These are phyloP conservation scores for Huntiella omanensis DNA, from an alignment of 2,329 filamentous ascomycete species.

Conservation along the genomic window DNA sequence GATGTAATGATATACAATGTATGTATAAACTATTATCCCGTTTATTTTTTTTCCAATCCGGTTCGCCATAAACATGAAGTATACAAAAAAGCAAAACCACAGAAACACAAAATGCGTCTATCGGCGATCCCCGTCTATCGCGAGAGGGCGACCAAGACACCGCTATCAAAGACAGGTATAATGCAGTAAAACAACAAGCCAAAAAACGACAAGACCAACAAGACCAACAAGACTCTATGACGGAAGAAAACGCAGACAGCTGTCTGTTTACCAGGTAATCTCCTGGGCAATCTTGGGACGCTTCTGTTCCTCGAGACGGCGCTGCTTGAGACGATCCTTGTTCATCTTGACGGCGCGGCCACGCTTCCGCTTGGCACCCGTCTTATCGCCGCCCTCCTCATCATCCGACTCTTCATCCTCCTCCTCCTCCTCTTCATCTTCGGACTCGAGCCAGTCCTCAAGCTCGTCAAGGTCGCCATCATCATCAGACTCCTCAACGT, in stretches of 20 bases:
- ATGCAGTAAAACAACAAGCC: conserved; percentile 1
- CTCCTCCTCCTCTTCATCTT: conserved; percentile 37
- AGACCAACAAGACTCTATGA: conserved; percentile 2
- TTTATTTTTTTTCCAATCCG: conserved; percentile 7
- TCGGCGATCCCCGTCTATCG: conserved; percentile 1
- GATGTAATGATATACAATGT: neutral
- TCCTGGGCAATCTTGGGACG: conserved; percentile 23
- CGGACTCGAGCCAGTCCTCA: conserved; percentile 45
- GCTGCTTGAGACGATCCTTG: conserved; percentile 21
- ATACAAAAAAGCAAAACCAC: conserved; percentile 6
- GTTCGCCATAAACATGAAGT: conserved; percentile 10
- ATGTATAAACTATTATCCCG: conserved; percentile 1
- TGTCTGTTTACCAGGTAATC: conserved; percentile 21
- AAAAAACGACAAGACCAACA: conserved; percentile 2
- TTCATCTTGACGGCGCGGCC: conserved; percentile 28
- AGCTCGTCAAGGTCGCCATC: conserved; percentile 75
- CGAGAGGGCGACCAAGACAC: neutral
- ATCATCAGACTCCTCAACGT: conserved; percentile 69
- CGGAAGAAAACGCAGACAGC: conserved; percentile 1
- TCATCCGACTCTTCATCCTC: conserved; percentile 36
- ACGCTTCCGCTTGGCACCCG: conserved; percentile 37
- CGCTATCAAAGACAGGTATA: neutral
- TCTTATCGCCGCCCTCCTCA: conserved; percentile 37
- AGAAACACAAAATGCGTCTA: conserved; percentile 11
- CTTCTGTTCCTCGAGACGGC: conserved; percentile 45